Percentiles rank a stretch among this genome's conserved stretches.
These are phyloP conservation scores for Pseudogymnoascus sp. DNA, from an alignment of 2,329 filamentous ascomycete species.

Conservation along the genomic window DNA sequence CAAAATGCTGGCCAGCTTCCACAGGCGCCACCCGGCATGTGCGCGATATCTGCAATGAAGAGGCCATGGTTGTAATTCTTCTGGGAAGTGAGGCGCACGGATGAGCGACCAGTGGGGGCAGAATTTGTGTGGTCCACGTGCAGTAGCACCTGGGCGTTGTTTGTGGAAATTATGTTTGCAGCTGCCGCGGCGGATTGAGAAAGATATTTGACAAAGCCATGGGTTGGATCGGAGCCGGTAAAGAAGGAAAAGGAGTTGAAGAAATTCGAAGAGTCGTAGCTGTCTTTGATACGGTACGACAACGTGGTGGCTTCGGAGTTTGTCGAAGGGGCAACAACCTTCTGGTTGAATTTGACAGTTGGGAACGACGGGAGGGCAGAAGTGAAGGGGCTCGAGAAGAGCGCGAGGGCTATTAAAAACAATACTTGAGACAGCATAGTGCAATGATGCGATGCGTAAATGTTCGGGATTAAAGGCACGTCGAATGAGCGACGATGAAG, in stretches of 20 bases:
- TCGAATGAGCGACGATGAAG: not conserved
- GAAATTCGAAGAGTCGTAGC: conserved; percentile 37
- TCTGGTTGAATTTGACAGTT: not conserved
- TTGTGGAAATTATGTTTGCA: conserved; percentile 48
- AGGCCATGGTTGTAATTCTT: conserved; percentile 56
- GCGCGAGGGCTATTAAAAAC: not conserved
- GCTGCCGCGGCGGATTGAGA: conserved; percentile 42
- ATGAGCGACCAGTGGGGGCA: conserved; percentile 46
- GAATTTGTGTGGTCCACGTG: conserved; percentile 57
- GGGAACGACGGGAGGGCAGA: not conserved
- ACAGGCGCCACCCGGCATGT: conserved; percentile 65
- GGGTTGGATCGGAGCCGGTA: conserved; percentile 49
- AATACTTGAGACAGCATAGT: not conserved
- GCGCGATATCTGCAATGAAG: conserved; percentile 62
- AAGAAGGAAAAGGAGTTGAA: conserved; percentile 44
- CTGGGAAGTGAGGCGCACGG: conserved; percentile 59
- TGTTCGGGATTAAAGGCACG: not conserved
- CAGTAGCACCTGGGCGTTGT: conserved; percentile 52
- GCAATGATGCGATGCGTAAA: not conserved
- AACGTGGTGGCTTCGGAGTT: conserved; percentile 13
- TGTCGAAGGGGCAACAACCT: not conserved
- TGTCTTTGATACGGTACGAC: conserved; percentile 33
- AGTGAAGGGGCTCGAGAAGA: not conserved
- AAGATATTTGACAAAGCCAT: conserved; percentile 60
- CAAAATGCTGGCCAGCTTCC: conserved; percentile 67